Conservation (phyloP, 108 stramenopile genomes). For the Skeletonema menzelii region DNA sequence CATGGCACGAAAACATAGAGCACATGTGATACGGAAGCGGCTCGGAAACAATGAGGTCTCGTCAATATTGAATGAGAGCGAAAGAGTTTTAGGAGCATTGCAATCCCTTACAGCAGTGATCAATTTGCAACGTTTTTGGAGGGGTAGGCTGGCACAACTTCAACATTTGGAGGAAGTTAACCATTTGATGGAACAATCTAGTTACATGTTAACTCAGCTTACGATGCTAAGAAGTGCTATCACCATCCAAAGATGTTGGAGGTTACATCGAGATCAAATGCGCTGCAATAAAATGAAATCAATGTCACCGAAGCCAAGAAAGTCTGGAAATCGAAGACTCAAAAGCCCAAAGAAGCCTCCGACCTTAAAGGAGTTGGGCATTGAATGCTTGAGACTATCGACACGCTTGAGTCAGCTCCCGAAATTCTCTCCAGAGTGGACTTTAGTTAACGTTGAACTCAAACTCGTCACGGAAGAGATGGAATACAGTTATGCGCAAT, state of each 20-base stretch:
- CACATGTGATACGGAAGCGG: neutral
- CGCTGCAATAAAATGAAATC: neutral
- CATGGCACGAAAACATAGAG: neutral
- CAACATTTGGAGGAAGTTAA: neutral
- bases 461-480: slow-evolving; percentile 17
- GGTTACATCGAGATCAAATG: neutral
- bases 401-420: slow-evolving; percentile 12
- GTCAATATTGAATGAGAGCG: neutral
- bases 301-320: neutral
- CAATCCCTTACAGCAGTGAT: neutral
- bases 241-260: slow-evolving; percentile 8
- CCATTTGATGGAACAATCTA: neutral
- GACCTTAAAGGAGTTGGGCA: slow-evolving; percentile 7
- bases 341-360: neutral
- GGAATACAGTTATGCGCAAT: slow-evolving; percentile 12
- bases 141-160: neutral
- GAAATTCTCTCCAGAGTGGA: slow-evolving; percentile 26
- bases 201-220: neutral
- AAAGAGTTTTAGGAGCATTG: neutral
- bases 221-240: neutral
- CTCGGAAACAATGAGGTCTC: neutral
- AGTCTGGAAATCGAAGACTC: neutral
- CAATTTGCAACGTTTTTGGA: neutral
- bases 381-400: slow-evolving; percentile 15
- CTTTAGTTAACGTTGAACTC: slow-evolving; percentile 21